Conservation (phyloP, 2,329 filamentous ascomycete species). For the Neonectria faginata region DNA sequence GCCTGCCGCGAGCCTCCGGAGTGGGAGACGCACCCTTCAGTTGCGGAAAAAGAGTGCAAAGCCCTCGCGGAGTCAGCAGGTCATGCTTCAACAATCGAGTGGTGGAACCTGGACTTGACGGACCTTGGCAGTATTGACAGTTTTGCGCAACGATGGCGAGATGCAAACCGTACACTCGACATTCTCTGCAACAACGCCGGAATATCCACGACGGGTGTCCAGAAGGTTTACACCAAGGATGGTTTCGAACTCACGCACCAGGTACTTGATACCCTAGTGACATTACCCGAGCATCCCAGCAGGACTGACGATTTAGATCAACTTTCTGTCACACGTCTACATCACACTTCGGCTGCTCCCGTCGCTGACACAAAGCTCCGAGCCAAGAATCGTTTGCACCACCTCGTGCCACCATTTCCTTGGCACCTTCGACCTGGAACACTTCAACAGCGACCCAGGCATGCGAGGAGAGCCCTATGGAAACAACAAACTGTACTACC, state of each 20-base stretch:
- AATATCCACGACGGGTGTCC: neutral
- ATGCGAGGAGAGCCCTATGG: conserved; percentile 1
- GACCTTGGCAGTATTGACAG: conserved; percentile 4
- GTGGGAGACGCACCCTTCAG: conserved; percentile 11
- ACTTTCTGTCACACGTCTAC: conserved; percentile 16
- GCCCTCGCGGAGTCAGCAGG: neutral
- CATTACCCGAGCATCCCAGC: neutral
- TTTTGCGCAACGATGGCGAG: conserved; percentile 3
- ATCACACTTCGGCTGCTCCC: conserved; percentile 14
- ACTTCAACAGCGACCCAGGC: conserved; percentile 1
- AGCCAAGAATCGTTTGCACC: conserved; percentile 13
- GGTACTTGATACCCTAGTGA: neutral
- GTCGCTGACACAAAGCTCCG: neutral
- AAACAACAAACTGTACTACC: conserved; percentile 21
- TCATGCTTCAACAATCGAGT: conserved; percentile 17
- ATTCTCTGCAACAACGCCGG: conserved; percentile 20
- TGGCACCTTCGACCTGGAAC: conserved; percentile 3
- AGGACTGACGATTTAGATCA: conserved; percentile 2
- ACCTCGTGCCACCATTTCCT: conserved; percentile 12
- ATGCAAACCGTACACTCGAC: neutral
- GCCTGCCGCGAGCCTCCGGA: conserved; percentile 18
- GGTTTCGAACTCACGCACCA: conserved; percentile 13
- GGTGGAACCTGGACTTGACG: conserved; percentile 19
- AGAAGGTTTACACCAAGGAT: conserved; percentile 4
- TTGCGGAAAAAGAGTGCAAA: conserved; percentile 8